Evolutionary conservation across 345 rosid species (phyloP).

Genomic region (Schrenkiella parvula): DNA sequence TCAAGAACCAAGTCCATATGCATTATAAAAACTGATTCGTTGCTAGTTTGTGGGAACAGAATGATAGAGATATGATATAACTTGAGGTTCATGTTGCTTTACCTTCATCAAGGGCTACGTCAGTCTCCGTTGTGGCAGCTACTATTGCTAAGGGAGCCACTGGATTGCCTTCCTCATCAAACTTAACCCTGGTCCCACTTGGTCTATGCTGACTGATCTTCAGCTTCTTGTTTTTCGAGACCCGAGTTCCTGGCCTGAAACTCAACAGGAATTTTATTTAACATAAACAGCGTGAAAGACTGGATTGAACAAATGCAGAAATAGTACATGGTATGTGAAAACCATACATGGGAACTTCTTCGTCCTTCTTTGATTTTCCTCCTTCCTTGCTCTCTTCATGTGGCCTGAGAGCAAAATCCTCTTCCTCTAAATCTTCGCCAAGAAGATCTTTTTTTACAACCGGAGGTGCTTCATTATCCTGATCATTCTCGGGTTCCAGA

Average conservation of each 20-base stretch:
- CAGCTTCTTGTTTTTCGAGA: conserved; percentile 79
- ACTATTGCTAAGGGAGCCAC: conserved; percentile 76
- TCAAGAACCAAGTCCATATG: not conserved
- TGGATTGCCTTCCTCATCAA: conserved; percentile 81
- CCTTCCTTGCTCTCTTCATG: conserved; percentile 34
- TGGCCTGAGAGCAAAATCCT: conserved; percentile 39
- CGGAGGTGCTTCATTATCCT: conserved; percentile 15
- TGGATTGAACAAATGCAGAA: not conserved
- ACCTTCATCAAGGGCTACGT: conserved; percentile 69
- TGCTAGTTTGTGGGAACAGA: not conserved
- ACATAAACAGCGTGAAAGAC: not conserved
- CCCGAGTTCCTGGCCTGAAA: conserved; percentile 61
- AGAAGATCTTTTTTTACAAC: conserved; percentile 35
- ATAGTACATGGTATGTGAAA: not conserved
- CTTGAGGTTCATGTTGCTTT: conserved; percentile 12
- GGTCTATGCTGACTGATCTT: conserved; percentile 86
- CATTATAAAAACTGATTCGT: not conserved
- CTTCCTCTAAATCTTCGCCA: conserved; percentile 40
- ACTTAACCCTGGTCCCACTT: conserved; percentile 66
- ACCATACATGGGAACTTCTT: conserved; percentile 47
- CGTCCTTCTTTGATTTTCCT: conserved; percentile 34
- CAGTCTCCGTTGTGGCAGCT: conserved; percentile 47
- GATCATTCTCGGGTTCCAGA: conserved; percentile 34
- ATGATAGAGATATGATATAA: not conserved
- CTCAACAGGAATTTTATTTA: conserved; percentile 6